Conservation (phyloP, 1,139 yeast species). For the Suhomyces anneliseae region DNA sequence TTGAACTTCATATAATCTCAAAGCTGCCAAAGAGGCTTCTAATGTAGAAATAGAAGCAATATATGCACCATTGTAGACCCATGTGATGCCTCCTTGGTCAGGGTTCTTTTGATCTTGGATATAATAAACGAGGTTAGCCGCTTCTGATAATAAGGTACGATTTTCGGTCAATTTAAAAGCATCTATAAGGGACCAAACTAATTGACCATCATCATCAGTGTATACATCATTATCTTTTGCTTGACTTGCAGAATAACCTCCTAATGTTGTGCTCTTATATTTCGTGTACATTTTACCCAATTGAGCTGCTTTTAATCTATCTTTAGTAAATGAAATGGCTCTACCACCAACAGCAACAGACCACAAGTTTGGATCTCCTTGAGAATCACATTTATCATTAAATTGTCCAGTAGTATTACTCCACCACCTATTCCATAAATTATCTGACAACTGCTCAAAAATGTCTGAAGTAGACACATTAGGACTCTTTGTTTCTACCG, state of each 20-base stretch:
- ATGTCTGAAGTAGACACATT: constrained; percentile 8
- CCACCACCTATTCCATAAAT: constrained; percentile 13
- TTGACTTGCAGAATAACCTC: constrained; percentile 35
- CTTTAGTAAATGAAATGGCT: constrained; percentile 9
- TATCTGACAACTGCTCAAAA: constrained; percentile 1
- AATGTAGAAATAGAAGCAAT: constrained; percentile 37
- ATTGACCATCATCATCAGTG: constrained; percentile 38
- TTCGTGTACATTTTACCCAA: constrained; percentile 5
- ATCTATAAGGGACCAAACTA: constrained; percentile 32
- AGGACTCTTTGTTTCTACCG: constrained; percentile 20
- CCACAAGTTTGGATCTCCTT: constrained; percentile 12
- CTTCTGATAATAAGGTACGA: constrained; percentile 17
- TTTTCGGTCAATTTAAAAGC: constrained; percentile 23
- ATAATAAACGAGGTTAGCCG: constrained; percentile 18
- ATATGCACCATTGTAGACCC: constrained; percentile 29
- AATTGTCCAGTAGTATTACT: constrained; percentile 3
- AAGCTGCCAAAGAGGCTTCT: constrained; percentile 38
- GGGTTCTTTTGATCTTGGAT: constrained; percentile 19
- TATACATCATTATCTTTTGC: constrained; percentile 32
- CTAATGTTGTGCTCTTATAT: constrained; percentile 14
- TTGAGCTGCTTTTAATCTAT: constrained; percentile 3
- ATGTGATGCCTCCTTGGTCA: constrained; percentile 31
- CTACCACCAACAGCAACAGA: constrained; percentile 14
- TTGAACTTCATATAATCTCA: constrained; percentile 23
- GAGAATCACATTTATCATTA: constrained; percentile 7